These are phyloP conservation scores for Debaryomyces coudertii DNA, from an alignment of 1,139 yeast species.

Conservation along the genomic window DNA sequence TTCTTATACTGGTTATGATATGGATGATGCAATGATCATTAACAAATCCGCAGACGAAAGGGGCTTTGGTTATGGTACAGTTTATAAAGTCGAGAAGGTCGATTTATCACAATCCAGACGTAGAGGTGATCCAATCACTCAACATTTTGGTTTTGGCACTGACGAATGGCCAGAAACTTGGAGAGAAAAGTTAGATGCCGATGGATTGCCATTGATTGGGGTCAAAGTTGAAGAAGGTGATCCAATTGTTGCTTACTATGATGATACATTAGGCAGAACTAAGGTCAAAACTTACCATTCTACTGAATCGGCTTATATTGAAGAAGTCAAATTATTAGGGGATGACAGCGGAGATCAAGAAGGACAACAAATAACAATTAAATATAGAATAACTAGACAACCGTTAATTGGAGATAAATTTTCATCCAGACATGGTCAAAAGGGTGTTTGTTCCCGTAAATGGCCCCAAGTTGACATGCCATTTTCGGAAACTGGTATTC, in stretches of 20 bases:
- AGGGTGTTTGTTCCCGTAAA: slow-evolving; percentile 98
- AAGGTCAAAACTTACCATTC: slow-evolving; percentile 93
- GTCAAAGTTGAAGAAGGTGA: slow-evolving; percentile 91
- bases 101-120: slow-evolving; percentile 79
- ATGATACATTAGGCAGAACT: slow-evolving; percentile 89
- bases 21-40: slow-evolving; percentile 99
- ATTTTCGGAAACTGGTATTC: slow-evolving; percentile 92
- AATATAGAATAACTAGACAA: slow-evolving; percentile 86
- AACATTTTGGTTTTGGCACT: slow-evolving; percentile 91
- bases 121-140: slow-evolving; percentile 93
- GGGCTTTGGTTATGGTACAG: slow-evolving; percentile 97
- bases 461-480: slow-evolving; percentile 99
- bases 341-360: slow-evolving; percentile 81
- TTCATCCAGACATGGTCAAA: slow-evolving; percentile 98
- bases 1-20: slow-evolving; percentile 98
- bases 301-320: slow-evolving; percentile 91
- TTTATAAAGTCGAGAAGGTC: slow-evolving; percentile 90
- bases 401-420: slow-evolving; percentile 98
- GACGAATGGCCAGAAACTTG: slow-evolving; percentile 93
- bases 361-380: slow-evolving; percentile 83
- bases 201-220: slow-evolving; percentile 93
- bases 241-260: slow-evolving; percentile 91
- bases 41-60: slow-evolving; percentile 97
- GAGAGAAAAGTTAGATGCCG: slow-evolving; percentile 85
- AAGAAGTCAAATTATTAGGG: slow-evolving; percentile 90